phyloP scores from a whole-genome alignment of 768 basidiomycete genomes.

The Mycena capillaripes region DNA sequence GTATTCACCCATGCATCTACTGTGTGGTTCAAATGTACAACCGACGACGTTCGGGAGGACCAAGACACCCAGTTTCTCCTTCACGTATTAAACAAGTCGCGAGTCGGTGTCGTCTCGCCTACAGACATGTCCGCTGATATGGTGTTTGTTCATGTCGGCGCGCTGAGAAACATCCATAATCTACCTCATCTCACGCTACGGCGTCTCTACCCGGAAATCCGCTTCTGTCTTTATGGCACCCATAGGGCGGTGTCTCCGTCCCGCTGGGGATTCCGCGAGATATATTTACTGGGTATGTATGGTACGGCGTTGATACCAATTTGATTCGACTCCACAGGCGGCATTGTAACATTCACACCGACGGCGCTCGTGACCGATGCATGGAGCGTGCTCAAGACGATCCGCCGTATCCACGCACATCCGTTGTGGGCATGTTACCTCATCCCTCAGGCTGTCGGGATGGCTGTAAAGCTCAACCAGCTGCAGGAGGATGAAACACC shows the following conservation, averaged over 20 bases:
- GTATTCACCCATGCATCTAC: neutral
- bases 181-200: slow-evolving; percentile 8
- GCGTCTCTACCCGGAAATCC: slow-evolving; percentile 11
- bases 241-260: neutral
- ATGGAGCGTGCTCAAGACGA: slow-evolving; percentile 19
- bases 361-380: slow-evolving; percentile 20
- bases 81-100: neutral
- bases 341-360: slow-evolving; percentile 28
- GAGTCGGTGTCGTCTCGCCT: neutral
- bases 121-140: neutral
- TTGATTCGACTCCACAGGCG: neutral
- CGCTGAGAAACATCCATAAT: neutral
- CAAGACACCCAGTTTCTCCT: slow-evolving; percentile 13
- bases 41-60: neutral
- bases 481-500: neutral
- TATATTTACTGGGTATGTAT: slow-evolving; percentile 13
- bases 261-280: slow-evolving; percentile 20
- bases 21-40: neutral
- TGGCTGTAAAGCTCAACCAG: slow-evolving; percentile 6
- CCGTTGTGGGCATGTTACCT: slow-evolving; percentile 26
- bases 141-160: slow-evolving; percentile 28
- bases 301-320: too few species aligned
- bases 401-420: slow-evolving; percentile 9
- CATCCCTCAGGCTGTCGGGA: slow-evolving; percentile 21
- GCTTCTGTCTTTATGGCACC: slow-evolving; percentile 21